Evolutionary conservation across 345 rosid species (phyloP).

Genomic region (Streptanthus diversifolius): DNA sequence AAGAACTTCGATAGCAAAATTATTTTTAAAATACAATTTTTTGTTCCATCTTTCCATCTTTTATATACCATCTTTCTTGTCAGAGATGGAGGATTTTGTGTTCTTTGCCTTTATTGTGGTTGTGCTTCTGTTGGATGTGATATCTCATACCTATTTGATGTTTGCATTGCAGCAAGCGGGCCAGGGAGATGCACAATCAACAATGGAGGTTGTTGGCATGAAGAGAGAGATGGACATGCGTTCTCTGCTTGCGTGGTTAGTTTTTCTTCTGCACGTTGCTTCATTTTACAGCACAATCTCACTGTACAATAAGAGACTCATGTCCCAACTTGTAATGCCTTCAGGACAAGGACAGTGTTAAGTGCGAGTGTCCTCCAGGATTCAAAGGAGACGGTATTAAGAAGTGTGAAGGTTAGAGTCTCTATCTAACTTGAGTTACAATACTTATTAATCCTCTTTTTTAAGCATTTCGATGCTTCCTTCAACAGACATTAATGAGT

Average conservation of each 20-base stretch:
- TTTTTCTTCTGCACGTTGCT: background rate
- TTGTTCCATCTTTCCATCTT: background rate
- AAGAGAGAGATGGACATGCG: slow-evolving; percentile 48
- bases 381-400: slow-evolving; percentile 86
- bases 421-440: background rate
- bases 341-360: slow-evolving; percentile 67
- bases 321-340: slow-evolving; percentile 23
- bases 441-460: background rate
- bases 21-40: background rate
- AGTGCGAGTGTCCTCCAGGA: slow-evolving; percentile 88
- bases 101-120: background rate
- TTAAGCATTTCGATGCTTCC: background rate
- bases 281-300: background rate
- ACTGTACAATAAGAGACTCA: background rate
- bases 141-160: background rate
- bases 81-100: background rate
- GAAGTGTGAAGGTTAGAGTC: slow-evolving; percentile 66
- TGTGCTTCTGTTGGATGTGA: background rate
- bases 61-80: background rate
- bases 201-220: slow-evolving; percentile 78
- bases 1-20: background rate
- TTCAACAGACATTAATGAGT: slow-evolving; percentile 75
- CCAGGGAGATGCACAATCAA: slow-evolving; percentile 64
- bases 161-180: slow-evolving; percentile 49
- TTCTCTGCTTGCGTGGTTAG: slow-evolving; percentile 76